These are phyloP conservation scores for Thymus mandschuricus DNA, from an alignment of 257 asterid species.

Conservation along the genomic window DNA sequence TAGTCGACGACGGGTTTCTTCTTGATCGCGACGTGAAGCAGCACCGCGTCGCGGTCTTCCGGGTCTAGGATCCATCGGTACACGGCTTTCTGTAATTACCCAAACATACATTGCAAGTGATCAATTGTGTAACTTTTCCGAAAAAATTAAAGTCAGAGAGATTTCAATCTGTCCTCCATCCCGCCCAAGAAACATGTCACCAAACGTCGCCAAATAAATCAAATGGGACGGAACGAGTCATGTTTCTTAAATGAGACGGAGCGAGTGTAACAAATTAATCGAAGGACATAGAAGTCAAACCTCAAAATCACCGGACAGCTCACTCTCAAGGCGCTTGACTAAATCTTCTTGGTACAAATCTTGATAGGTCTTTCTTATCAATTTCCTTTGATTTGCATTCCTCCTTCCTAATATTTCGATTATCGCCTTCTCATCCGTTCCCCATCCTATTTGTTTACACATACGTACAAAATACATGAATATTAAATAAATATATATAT, in stretches of 20 bases:
- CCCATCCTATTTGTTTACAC: conserved; percentile 53
- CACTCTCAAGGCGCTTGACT: conserved; percentile 71
- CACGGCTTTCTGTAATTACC: conserved; percentile 54
- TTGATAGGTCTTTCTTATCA: conserved; percentile 61
- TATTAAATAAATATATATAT: too few relatives aligned
- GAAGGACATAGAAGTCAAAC: conserved; percentile 25
- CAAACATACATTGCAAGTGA: neutral
- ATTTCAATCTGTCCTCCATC: too few relatives aligned
- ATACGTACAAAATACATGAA: neutral
- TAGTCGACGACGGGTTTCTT: conserved; percentile 45
- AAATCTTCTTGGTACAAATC: conserved; percentile 73
- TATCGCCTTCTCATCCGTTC: conserved; percentile 72
- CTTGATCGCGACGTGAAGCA: conserved; percentile 61
- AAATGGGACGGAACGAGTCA: too few relatives aligned
- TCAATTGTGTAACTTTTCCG: neutral
- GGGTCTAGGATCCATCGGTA: conserved; percentile 79
- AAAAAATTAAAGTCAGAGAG: too few relatives aligned
- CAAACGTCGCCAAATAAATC: too few relatives aligned
- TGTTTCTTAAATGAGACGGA: too few relatives aligned
- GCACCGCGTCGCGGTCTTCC: conserved; percentile 68
- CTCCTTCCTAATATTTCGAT: conserved; percentile 62
- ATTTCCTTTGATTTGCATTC: conserved; percentile 60
- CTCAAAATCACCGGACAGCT: conserved; percentile 77
- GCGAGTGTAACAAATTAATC: too few relatives aligned
- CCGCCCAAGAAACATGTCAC: too few relatives aligned